Conservation (phyloP, 441 rosid genomes). For the Jatropha podagrica region DNA sequence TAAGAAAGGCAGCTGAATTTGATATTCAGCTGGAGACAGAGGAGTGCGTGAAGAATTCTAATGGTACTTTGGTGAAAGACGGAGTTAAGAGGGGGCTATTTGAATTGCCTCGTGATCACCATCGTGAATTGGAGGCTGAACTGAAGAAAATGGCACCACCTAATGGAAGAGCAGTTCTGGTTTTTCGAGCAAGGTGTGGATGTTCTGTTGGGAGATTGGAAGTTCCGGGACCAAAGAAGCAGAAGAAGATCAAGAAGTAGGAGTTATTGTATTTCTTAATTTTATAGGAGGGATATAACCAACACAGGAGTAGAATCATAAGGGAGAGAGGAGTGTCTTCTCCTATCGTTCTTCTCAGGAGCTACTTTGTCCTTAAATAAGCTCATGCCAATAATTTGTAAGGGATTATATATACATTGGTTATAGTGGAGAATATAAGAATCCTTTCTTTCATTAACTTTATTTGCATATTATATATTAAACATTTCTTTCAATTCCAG, state of each 20-base stretch:
- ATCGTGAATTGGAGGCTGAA: slow-evolving; percentile 75
- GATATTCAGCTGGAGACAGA: slow-evolving; percentile 94
- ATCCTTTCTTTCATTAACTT: slow-evolving; percentile 37
- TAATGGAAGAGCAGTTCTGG: slow-evolving; percentile 81
- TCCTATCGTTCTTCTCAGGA: slow-evolving; percentile 37
- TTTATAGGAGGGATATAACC: slow-evolving; percentile 32
- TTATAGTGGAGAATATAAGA: slow-evolving; percentile 50
- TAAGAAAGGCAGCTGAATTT: slow-evolving; percentile 76
- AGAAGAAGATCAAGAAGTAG: slow-evolving; percentile 79
- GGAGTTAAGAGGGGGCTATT: slow-evolving; percentile 59
- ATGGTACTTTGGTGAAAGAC: slow-evolving; percentile 31
- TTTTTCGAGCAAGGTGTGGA: slow-evolving; percentile 81
- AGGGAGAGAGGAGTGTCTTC: slow-evolving; percentile 41
- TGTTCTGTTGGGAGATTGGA: slow-evolving; percentile 90
- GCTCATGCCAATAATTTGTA: slow-evolving; percentile 45
- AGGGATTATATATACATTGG: slow-evolving; percentile 40
- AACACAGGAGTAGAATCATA: slow-evolving; percentile 43
- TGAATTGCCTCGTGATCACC: slow-evolving; percentile 74
- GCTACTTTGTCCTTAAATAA: slow-evolving; percentile 47
- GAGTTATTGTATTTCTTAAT: slow-evolving; percentile 19
- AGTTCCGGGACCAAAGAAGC: slow-evolving; percentile 81
- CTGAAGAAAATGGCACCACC: slow-evolving; percentile 92
- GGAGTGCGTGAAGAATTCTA: slow-evolving; percentile 71
- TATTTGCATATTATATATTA: slow-evolving; percentile 16
- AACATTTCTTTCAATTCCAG: slow-evolving; percentile 19